Evolutionary conservation across 352 stramenopile species (phyloP).

Genomic region (Globisporangium nodosum): DNA sequence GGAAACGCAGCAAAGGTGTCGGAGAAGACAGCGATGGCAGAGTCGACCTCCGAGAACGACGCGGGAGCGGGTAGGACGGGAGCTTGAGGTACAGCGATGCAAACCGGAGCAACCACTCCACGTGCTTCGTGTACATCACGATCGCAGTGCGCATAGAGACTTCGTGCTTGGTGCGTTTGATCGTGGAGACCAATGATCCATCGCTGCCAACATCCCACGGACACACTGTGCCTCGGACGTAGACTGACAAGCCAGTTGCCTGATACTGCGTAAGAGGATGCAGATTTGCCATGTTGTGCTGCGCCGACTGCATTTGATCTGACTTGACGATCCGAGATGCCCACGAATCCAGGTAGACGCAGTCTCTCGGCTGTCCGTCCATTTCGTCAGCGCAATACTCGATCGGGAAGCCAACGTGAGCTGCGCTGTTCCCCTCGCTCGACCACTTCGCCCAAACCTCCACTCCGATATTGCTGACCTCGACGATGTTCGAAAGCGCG

Average conservation of each 20-base stretch:
- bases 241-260: slow-evolving; percentile 31
- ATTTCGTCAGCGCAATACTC: slow-evolving; percentile 17
- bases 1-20: too few relatives aligned
- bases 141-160: slow-evolving; percentile 51
- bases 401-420: slow-evolving; percentile 54
- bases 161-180: slow-evolving; percentile 39
- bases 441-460: slow-evolving; percentile 44
- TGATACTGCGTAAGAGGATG: slow-evolving; percentile 24
- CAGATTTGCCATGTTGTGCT: background rate
- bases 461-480: slow-evolving; percentile 50
- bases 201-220: slow-evolving; percentile 8
- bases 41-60: slow-evolving; percentile 1
- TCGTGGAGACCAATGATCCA: slow-evolving; percentile 7
- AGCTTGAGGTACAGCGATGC: slow-evolving; percentile 39
- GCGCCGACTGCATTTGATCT: slow-evolving; percentile 3
- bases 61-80: slow-evolving; percentile 20
- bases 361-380: background rate
- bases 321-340: slow-evolving; percentile 6
- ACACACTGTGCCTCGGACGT: slow-evolving; percentile 37
- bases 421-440: slow-evolving; percentile 10
- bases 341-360: slow-evolving; percentile 14
- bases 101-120: slow-evolving; percentile 73
- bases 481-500: slow-evolving; percentile 48
- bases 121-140: slow-evolving; percentile 67
- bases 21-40: too few relatives aligned